Evolutionary conservation across 1,284 basidiomycete species (phyloP).

Genomic region (Lignosus rhinocerotis): DNA sequence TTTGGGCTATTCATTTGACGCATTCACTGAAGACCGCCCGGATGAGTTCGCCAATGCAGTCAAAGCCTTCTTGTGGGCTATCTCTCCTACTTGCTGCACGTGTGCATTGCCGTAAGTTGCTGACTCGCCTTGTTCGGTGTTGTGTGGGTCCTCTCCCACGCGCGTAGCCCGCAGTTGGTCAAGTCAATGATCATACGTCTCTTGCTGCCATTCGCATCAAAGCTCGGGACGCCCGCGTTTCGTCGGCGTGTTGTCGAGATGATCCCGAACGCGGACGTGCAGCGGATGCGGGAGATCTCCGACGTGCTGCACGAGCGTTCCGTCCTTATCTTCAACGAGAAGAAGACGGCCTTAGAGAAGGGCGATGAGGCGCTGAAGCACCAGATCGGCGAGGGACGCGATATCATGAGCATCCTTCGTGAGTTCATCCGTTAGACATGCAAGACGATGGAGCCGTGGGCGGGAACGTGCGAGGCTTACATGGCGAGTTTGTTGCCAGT

Average conservation of each 20-base stretch:
- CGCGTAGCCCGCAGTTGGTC: conserved; percentile 17
- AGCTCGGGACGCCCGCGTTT: conserved; percentile 15
- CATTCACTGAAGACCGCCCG: conserved; percentile 18
- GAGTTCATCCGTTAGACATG: background rate
- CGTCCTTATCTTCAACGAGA: conserved; percentile 21
- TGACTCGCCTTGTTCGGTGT: background rate
- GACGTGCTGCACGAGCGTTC: conserved; percentile 23
- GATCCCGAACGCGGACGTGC: conserved; percentile 9
- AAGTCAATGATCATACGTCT: conserved; percentile 10
- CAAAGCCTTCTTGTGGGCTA: conserved; percentile 29
- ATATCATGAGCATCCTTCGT: conserved; percentile 37
- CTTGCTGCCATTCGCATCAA: conserved; percentile 1
- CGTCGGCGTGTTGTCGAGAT: conserved; percentile 14
- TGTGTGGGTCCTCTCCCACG: background rate
- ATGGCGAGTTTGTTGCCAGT: conserved; percentile 19
- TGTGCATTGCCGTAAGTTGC: background rate
- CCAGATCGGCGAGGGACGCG: conserved; percentile 30
- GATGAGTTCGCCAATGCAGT: conserved; percentile 29
- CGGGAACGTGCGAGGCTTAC: too few species aligned
- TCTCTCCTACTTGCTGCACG: background rate
- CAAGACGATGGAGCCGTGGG: too few species aligned
- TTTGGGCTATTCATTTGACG: conserved; percentile 24
- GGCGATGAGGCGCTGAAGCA: conserved; percentile 27
- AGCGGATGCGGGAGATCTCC: conserved; percentile 18
- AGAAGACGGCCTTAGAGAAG: conserved; percentile 24